Base-by-base conservation (phyloP, 306 rosid genomes). In the Fragaria nilgerrensis region DNA sequence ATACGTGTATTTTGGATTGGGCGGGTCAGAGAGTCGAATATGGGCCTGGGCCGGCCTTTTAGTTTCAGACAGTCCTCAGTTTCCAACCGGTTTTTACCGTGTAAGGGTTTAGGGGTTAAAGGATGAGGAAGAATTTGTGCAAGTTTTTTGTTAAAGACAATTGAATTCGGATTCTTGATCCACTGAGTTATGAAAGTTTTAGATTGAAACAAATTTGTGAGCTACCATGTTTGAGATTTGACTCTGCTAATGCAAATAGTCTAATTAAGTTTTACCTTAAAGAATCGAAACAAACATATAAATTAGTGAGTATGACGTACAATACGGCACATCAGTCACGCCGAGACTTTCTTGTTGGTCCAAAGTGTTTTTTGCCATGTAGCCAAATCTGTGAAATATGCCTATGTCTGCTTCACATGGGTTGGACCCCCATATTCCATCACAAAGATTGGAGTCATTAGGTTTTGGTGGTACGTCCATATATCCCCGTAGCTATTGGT, bases 401-500 rank as follows among this genome's bases (percentile, higher is more conserved):
- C n/a, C 68, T 34, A 48, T 48, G 53, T 48, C 36, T 32, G 68
- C 39, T 63, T 32, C 68, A 62, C 68, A 29, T 62, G 67, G 67
- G 39, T 61, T 8, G 67, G 29, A 27, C 67, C 68, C 66, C 41
- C 14, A 0, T n/a, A n/a, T 27, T 5, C 22, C 12, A 16, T 27
- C 5, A 29, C 68, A 62, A 62, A 62, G 68, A 62, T 63, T 63
- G 22, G 68, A 63, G n/a, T 32, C 68, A 15, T 32, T 32, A 5
- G 68, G 22, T 32, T 32, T 63, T 32, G 41, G 39, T 62, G 64
- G 6, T 4, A 58, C 16, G 2, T 58, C 34, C 64, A 23, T 9
- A 10, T 13, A 15, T 17, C 32, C 64, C 14, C 15, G 1, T 23
- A 9, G 34, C 34, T 10, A 0, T 2, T 22, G 7, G 16, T 59